A percentile compares a stretch with the other conserved stretches of the same genome.
Conservation (phyloP, 352 stramenopile species). For the Pythium coloratum region DNA sequence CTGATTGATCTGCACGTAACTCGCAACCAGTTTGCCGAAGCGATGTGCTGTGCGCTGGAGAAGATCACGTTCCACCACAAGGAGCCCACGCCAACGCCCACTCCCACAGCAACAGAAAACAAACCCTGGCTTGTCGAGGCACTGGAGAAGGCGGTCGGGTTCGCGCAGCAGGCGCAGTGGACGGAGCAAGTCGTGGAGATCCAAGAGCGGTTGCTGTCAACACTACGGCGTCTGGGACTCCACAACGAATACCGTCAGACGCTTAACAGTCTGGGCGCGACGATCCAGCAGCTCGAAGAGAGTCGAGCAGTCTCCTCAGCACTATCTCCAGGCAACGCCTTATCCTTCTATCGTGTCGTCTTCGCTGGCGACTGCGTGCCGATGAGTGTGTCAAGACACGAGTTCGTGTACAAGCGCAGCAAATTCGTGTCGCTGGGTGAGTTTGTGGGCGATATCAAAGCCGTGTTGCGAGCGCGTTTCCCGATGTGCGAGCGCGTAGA, state of each 20-base stretch:
- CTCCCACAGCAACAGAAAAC: too few species aligned
- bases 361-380: conserved; percentile 58
- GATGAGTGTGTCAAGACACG: conserved; percentile 35
- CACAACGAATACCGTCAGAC: conserved; percentile 55
- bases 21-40: conserved; percentile 50
- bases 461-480: conserved; percentile 51
- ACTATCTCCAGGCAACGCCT: not conserved
- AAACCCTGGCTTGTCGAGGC: conserved; percentile 40
- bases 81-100: not conserved
- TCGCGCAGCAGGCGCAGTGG: conserved; percentile 51
- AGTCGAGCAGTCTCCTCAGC: not conserved
- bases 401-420: conserved; percentile 79
- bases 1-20: conserved; percentile 52
- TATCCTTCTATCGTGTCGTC: conserved; percentile 59
- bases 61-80: conserved; percentile 39
- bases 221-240: conserved; percentile 34
- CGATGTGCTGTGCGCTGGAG: conserved; percentile 55
- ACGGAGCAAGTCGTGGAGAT: conserved; percentile 53
- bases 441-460: conserved; percentile 65
- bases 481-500: conserved; percentile 59
- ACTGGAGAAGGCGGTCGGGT: conserved; percentile 37
- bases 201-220: conserved; percentile 46
- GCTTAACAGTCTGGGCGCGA: conserved; percentile 39
- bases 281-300: conserved; percentile 34
- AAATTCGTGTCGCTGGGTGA: conserved; percentile 68